Base-by-base conservation (phyloP, 2,329 filamentous ascomycete genomes). In the Fusarium anguioides region DNA sequence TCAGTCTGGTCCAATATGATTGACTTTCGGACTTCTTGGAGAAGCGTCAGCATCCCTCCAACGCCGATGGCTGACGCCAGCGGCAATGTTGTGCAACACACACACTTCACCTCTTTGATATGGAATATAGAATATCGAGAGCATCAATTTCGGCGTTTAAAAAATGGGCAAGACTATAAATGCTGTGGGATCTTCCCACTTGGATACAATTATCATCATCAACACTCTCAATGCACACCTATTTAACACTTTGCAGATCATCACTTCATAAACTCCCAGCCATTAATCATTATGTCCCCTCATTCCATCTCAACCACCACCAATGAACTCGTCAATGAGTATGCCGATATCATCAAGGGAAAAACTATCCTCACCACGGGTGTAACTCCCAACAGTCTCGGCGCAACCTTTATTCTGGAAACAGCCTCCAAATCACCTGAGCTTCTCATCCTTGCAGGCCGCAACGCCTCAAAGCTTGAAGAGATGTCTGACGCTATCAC, bases 361-460 rank as follows among this genome's bases (percentile, higher is more conserved):
- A 81, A 80, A 42, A 75, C 71, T 6, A 72, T 83, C 48, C 74
- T 84, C 37, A 77, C 78, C 4, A 83, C 81, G 0, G 81, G 81
- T n/a, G 77, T 81, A 24, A 78, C 79, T 6, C 78, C 77, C 6
- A 73, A 74, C 48, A 74, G 77, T 23, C 72, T 83, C 15, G 81
- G 81, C n/a, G 75, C 75, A 26, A 56, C 65, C 8, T 81, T 81
- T 44, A 74, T 76, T 29, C 55, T 73, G 15, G 66, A 75, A 36
- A 73, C 84, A 39, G 82, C 83, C 20, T 69, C 76, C 12, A 78
- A 77, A 26, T 70, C 76, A 2, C 81, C 83, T 0, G 62, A 72
- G 4, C 70, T 79, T 24, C 79, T 86, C 53, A 81, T 83, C 48
- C 79, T 84, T 24, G 81, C 78, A 8, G 81, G 82, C 27, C 83